Evolutionary conservation across 306 rosid genomes (phyloP), one percentile per base, ranked within the genome.

Genomic region (Cucurbita pepo): DNA sequence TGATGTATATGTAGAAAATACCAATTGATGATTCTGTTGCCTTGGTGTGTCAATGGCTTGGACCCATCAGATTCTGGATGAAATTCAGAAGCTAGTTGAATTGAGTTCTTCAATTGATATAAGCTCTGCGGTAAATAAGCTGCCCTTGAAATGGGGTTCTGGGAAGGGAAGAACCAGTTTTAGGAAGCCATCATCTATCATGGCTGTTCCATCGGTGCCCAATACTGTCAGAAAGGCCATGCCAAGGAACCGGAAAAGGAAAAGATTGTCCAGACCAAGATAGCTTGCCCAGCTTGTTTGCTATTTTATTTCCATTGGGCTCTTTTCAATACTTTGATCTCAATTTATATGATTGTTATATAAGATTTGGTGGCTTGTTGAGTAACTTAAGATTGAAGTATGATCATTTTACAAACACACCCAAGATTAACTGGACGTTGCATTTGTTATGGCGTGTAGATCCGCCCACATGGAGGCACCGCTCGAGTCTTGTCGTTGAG

Each of bases 61-160:
- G 90, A 82, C 96, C 51, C 84, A 84, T 73, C 94, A 90, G 83
- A 86, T 89, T 83, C 86, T 87, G 9, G 96, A 89, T 84, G 97
- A 91, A 72, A 81, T 89, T 5, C 86, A 81, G 61, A 88, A 89
- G 69, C 83, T 86, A 8, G 94, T 89, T 60, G 94, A 94, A 77
- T 81, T 87, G 74, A 86, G 81, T 40, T 79, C 61, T 75, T 81
- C 88, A 10, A 38, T 75, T 57, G 89, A 87, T 75, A 90, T 94
- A 74, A 82, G 90, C 45, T 60, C 84, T 36, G 86, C 88, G 77
- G 89, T 86, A 75, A 82, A 85, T 59, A 90, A 82, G 38, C 85
- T 91, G 88, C 95, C 96, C 53, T 64, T 91, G 85, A 82, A 83
- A 80, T 88, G 95, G 91, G 81, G 76, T 51, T 81, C 85, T 13